Evolutionary conservation across 2,329 filamentous ascomycete species (phyloP).

Genomic region (Fusarium sp.): DNA sequence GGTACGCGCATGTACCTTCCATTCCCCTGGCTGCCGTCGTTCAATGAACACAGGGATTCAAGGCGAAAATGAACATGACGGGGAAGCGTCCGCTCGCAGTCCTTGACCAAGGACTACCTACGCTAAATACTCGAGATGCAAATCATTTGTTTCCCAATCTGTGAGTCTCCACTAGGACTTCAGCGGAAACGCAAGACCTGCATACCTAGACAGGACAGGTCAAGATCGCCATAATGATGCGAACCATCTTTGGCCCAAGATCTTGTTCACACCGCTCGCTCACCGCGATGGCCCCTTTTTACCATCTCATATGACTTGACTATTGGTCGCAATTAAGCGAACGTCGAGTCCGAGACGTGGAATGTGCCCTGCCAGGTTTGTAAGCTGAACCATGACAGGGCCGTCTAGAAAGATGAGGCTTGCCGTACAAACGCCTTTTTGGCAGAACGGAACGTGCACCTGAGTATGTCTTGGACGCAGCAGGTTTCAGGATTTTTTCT

Average conservation of each 20-base stretch:
- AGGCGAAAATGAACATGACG: neutral
- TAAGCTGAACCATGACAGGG: neutral
- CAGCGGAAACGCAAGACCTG: neutral
- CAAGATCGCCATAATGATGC: neutral
- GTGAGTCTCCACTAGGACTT: neutral
- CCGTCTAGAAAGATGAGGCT: neutral
- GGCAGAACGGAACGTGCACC: no score
- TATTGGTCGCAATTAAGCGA: neutral
- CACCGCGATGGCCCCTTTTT: neutral
- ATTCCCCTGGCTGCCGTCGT: neutral
- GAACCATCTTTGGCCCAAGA: neutral
- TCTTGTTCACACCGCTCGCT: neutral
- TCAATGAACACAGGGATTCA: neutral
- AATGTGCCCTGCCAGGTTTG: neutral
- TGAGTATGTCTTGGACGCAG: neutral
- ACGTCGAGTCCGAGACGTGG: neutral
- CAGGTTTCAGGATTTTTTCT: neutral
- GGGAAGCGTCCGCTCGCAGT: neutral
- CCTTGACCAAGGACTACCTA: neutral
- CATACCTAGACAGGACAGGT: no score
- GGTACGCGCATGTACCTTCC: neutral
- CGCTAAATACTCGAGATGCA: neutral
- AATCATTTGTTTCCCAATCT: neutral
- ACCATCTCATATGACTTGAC: no score
- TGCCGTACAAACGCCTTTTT: no score